Percentiles rank a stretch among this genome's conserved stretches.
These are phyloP conservation scores for Penicillium paneum DNA, from an alignment of 2,329 filamentous ascomycete species.

Conservation along the genomic window DNA sequence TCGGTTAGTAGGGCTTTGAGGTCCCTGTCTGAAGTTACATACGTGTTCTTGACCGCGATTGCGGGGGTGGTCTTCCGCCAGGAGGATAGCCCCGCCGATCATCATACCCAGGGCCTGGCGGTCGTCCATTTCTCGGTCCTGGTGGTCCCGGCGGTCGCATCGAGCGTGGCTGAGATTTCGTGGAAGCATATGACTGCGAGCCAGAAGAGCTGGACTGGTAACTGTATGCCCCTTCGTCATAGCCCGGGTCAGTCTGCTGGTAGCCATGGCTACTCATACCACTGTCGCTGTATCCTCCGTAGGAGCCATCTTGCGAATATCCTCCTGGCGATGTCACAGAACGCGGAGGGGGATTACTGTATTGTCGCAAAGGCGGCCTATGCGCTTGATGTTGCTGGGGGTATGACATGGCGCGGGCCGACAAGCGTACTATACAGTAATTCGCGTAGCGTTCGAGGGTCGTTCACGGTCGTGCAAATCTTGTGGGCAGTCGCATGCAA, in stretches of 20 bases:
- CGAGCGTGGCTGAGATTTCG: slow-evolving; percentile 30
- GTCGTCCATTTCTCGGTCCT: slow-evolving; percentile 28
- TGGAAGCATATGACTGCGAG: slow-evolving; percentile 26
- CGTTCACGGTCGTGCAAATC: background rate
- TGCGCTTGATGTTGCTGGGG: slow-evolving; percentile 31
- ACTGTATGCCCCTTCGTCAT: slow-evolving; percentile 28
- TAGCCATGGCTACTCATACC: slow-evolving; percentile 27
- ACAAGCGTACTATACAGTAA: background rate
- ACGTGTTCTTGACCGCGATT: slow-evolving; percentile 34
- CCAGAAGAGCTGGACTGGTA: slow-evolving; percentile 27
- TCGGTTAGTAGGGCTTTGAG: slow-evolving; percentile 6
- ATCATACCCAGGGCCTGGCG: slow-evolving; percentile 23
- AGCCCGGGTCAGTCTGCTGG: slow-evolving; percentile 23
- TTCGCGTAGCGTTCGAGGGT: background rate
- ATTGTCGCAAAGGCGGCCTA: slow-evolving; percentile 34
- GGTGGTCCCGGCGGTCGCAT: slow-evolving; percentile 32
- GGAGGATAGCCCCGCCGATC: slow-evolving; percentile 25
- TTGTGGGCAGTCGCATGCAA: slow-evolving; percentile 2
- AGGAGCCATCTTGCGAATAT: slow-evolving; percentile 27
- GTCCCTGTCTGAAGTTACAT: slow-evolving; percentile 20
- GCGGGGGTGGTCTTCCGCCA: slow-evolving; percentile 30
- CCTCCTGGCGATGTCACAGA: slow-evolving; percentile 23
- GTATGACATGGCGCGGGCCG: slow-evolving; percentile 36
- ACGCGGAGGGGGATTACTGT: slow-evolving; percentile 20
- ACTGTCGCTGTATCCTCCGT: slow-evolving; percentile 27